Conservation (phyloP, 2,329 filamentous ascomycete species). For the Xylogone sp. region DNA sequence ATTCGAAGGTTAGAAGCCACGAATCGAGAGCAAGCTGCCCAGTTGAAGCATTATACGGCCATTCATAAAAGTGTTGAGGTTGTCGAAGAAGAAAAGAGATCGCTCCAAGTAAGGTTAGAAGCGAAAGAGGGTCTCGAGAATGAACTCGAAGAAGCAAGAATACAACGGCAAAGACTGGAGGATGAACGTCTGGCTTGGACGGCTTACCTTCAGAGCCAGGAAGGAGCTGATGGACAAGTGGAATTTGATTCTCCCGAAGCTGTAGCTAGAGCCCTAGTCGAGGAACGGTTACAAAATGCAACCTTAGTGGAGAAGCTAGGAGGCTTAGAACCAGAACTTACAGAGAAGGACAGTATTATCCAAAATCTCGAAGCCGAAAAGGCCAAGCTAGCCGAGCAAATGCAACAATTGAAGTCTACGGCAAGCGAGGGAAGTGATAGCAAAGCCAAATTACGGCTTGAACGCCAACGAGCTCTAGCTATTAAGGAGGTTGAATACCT, state of each 20-base stretch:
- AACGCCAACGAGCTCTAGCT: conserved; percentile 80
- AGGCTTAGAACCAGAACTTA: conserved; percentile 70
- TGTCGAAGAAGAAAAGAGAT: conserved; percentile 91
- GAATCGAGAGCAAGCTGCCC: conserved; percentile 73
- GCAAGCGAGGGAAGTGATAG: conserved; percentile 49
- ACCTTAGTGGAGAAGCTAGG: conserved; percentile 80
- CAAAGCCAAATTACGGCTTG: conserved; percentile 70
- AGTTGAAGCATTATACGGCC: conserved; percentile 79
- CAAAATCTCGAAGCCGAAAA: conserved; percentile 69
- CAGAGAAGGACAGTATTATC: conserved; percentile 73
- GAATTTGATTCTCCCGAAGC: conserved; percentile 87
- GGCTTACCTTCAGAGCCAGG: conserved; percentile 72
- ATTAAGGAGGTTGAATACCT: conserved; percentile 93
- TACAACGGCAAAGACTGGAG: conserved; percentile 83
- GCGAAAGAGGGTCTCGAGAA: conserved; percentile 69
- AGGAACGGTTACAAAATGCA: conserved; percentile 76
- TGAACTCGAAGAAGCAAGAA: conserved; percentile 73
- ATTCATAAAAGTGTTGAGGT: conserved; percentile 85
- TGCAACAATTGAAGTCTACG: conserved; percentile 63
- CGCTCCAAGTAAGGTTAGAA: conserved; percentile 72
- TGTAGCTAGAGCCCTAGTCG: conserved; percentile 77
- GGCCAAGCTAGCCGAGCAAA: conserved; percentile 57
- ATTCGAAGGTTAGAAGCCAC: conserved; percentile 78
- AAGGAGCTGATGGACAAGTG: conserved; percentile 52
- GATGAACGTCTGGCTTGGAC: conserved; percentile 87